Conservation (phyloP, 1,139 yeast species). For the Kodamaea arcana region DNA sequence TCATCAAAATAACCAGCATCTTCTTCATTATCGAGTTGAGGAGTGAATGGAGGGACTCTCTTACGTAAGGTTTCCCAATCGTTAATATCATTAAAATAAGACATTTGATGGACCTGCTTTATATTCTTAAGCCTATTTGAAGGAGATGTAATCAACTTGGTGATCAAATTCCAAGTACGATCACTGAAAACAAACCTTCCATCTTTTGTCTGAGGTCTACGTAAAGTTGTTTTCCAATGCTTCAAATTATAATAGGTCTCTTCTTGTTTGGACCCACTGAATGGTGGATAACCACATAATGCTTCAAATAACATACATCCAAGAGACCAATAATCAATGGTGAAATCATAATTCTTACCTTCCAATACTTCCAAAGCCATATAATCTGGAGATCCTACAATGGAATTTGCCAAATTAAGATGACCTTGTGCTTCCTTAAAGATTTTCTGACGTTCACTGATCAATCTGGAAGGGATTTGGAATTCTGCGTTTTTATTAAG, state of each 20-base stretch:
- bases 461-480: constrained; percentile 70
- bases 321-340: constrained; percentile 97
- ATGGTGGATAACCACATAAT: constrained; percentile 93
- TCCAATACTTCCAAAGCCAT: constrained; percentile 98
- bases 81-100: constrained; percentile 73
- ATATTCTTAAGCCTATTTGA: constrained; percentile 69
- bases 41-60: constrained; percentile 88
- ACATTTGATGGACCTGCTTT: constrained; percentile 73
- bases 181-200: constrained; percentile 92
- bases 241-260: constrained; percentile 93
- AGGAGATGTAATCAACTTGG: constrained; percentile 76
- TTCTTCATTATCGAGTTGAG: constrained; percentile 92
- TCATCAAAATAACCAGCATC: constrained; percentile 99
- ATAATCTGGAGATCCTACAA: constrained; percentile 97
- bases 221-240: constrained; percentile 84
- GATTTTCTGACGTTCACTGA: constrained; percentile 80
- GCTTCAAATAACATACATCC: constrained; percentile 95
- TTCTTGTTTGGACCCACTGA: constrained; percentile 88
- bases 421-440: constrained; percentile 69
- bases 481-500: constrained; percentile 59
- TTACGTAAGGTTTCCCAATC: constrained; percentile 70
- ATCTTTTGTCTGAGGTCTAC: constrained; percentile 88
- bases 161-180: constrained; percentile 90
- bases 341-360: constrained; percentile 89
- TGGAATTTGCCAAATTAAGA: constrained; percentile 80